phyloP scores from a whole-genome alignment of 495 filamentous ascomycete genomes.

The Massariosphaeria phaeospora region DNA sequence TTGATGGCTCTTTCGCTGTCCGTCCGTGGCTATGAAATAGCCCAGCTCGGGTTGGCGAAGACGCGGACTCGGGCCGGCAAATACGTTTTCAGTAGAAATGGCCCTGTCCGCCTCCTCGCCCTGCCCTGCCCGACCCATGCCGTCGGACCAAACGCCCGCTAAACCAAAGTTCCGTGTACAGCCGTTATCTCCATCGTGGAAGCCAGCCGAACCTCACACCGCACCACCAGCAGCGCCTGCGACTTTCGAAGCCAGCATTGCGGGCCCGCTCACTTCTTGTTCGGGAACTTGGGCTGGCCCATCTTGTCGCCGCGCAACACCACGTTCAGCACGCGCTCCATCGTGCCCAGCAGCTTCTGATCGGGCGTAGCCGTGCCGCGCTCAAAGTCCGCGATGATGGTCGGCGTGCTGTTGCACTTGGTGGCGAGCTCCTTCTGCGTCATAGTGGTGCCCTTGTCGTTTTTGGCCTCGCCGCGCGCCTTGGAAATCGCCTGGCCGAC shows the following conservation, averaged over 20 bases:
- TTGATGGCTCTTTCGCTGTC: too few relatives aligned
- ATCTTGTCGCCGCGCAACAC: constrained; percentile 77
- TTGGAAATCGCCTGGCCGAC: constrained; percentile 78
- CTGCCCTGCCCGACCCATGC: not conserved
- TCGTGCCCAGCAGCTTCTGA: constrained; percentile 72
- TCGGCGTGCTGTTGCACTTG: constrained; percentile 82
- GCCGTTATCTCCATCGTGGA: too few relatives aligned
- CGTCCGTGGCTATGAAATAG: too few relatives aligned
- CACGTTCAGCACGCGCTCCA: constrained; percentile 82
- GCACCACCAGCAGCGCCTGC: too few relatives aligned
- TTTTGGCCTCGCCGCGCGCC: constrained; percentile 56
- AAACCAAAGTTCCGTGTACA: not conserved
- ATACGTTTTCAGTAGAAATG: too few relatives aligned
- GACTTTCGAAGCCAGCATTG: too few relatives aligned
- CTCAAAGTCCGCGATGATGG: constrained; percentile 81
- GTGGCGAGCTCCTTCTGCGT: constrained; percentile 95
- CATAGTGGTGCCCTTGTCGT: constrained; percentile 64
- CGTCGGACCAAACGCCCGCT: not conserved
- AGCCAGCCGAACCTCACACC: too few relatives aligned
- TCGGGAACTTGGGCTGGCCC: constrained; percentile 67
- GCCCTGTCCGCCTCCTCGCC: too few relatives aligned
- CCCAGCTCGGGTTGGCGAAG: too few relatives aligned
- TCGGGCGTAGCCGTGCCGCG: constrained; percentile 72
- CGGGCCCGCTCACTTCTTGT: constrained; percentile 54
- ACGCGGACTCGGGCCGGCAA: too few relatives aligned